Conservation (phyloP, 495 filamentous ascomycete species). For the Chaetomium tenue region DNA sequence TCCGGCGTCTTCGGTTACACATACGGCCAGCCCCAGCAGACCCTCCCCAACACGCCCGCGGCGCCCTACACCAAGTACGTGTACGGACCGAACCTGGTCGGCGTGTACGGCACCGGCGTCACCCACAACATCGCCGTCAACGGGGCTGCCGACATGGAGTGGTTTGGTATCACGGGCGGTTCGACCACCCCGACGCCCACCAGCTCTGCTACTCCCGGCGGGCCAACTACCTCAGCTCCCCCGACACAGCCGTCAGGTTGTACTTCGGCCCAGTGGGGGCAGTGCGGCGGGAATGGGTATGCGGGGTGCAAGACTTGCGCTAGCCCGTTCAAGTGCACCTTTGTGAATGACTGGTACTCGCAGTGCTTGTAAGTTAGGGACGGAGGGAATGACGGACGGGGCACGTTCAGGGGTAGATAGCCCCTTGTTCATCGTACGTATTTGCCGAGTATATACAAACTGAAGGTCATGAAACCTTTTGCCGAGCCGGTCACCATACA, state of each 20-base stretch:
- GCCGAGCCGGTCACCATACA: neutral
- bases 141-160: conserved; percentile 35
- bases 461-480: too few relatives aligned
- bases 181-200: conserved; percentile 7
- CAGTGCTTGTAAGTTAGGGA: conserved; percentile 32
- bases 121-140: conserved; percentile 37
- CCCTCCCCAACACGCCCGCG: conserved; percentile 32
- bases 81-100: conserved; percentile 47
- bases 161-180: conserved; percentile 36
- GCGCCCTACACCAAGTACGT: conserved; percentile 45
- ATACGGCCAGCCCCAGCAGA: conserved; percentile 34
- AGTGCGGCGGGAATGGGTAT: conserved; percentile 50
- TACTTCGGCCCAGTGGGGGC: conserved; percentile 32
- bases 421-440: neutral
- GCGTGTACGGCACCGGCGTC: conserved; percentile 38
- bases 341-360: conserved; percentile 37
- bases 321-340: conserved; percentile 33
- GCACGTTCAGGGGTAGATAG: too few relatives aligned
- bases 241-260: conserved; percentile 35
- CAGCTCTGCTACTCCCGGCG: neutral
- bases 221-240: conserved; percentile 23
- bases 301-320: conserved; percentile 42
- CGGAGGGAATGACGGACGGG: neutral
- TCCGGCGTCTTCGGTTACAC: conserved; percentile 46
- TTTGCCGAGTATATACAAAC: neutral